These are phyloP conservation scores for Starmerella lactis-condensi DNA, from an alignment of 805 yeast genomes.

Conservation along the genomic window DNA sequence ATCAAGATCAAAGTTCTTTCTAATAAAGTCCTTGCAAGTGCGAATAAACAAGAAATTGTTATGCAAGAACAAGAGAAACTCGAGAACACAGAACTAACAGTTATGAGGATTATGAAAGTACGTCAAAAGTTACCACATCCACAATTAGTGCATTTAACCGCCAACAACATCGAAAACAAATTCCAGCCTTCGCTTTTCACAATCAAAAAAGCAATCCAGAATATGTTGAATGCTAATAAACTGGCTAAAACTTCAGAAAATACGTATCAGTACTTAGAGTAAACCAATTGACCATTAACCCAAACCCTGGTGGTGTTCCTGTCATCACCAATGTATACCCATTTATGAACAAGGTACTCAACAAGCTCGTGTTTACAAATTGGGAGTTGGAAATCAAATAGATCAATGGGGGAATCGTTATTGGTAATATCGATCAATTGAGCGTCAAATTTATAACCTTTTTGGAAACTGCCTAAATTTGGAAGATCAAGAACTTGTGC, in stretches of 20 bases:
- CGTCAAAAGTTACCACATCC: conserved; percentile 62
- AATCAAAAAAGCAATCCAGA: conserved; percentile 72
- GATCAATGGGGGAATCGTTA: conserved; percentile 44
- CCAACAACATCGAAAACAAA: conserved; percentile 58
- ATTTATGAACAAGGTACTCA: conserved; percentile 51
- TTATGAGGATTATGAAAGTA: conserved; percentile 91
- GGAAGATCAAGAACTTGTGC: conserved; percentile 53
- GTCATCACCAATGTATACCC: conserved; percentile 91
- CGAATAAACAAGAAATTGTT: conserved; percentile 31
- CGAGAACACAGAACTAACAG: conserved; percentile 67
- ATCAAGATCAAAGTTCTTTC: conserved; percentile 25
- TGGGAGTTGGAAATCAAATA: conserved; percentile 39
- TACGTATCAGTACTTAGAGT: conserved; percentile 24
- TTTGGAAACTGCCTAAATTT: conserved; percentile 48
- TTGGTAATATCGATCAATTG: conserved; percentile 51
- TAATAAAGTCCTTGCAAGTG: conserved; percentile 40
- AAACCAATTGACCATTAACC: conserved; percentile 58
- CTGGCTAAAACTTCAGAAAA: too few species aligned
- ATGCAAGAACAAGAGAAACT: conserved; percentile 60
- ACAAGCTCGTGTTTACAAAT: conserved; percentile 24
- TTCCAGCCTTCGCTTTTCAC: conserved; percentile 72
- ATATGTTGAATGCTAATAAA: conserved; percentile 38
- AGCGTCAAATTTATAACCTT: conserved; percentile 69
- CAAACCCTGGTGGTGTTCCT: conserved; percentile 66
- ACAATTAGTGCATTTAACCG: conserved; percentile 65